These are phyloP conservation scores for Entomortierella lignicola DNA, from an alignment of 192 early-diverging fungal species.

Conservation along the genomic window DNA sequence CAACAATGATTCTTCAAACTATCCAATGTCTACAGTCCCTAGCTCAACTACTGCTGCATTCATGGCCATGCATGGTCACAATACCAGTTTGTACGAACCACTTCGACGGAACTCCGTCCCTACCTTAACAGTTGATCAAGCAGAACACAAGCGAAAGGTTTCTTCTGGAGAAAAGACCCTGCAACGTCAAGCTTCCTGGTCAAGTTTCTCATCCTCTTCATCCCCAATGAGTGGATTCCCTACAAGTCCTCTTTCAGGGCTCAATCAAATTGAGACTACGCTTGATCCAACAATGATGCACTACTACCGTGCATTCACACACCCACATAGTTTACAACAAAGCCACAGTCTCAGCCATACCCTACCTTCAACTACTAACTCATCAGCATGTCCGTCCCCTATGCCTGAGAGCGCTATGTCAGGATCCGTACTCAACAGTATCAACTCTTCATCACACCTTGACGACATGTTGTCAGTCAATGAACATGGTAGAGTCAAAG, in stretches of 20 bases:
- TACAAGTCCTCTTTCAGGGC: constrained; percentile 15
- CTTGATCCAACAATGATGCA: constrained; percentile 51
- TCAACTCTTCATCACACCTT: constrained; percentile 13
- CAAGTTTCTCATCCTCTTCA: constrained; percentile 21
- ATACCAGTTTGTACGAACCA: constrained; percentile 45
- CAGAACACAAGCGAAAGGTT: constrained; percentile 47
- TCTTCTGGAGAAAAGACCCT: constrained; percentile 41
- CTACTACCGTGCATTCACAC: constrained; percentile 43
- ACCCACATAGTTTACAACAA: constrained; percentile 2
- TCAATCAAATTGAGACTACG: constrained; percentile 33
- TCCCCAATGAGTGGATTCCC: constrained; percentile 16
- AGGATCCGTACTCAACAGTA: constrained; percentile 19
- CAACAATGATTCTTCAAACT: constrained; percentile 6
- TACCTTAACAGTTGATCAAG: constrained; percentile 42
- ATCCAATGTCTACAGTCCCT: background rate
- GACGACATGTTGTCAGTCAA: constrained; percentile 35
- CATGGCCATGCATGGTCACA: constrained; percentile 46
- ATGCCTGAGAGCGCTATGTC: constrained; percentile 38
- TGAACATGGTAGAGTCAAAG: constrained; percentile 17
- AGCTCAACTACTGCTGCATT: constrained; percentile 29
- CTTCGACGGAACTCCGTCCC: constrained; percentile 48
- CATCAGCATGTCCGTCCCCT: constrained; percentile 38
- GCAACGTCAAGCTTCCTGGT: constrained; percentile 52
- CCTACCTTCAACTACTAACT: constrained; percentile 20
- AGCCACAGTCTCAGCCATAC: constrained; percentile 15